A percentile compares a stretch with the other conserved stretches of the same genome.
These are phyloP conservation scores for Zopfia rhizophila DNA, from an alignment of 2,329 filamentous ascomycete species.

Conservation along the genomic window DNA sequence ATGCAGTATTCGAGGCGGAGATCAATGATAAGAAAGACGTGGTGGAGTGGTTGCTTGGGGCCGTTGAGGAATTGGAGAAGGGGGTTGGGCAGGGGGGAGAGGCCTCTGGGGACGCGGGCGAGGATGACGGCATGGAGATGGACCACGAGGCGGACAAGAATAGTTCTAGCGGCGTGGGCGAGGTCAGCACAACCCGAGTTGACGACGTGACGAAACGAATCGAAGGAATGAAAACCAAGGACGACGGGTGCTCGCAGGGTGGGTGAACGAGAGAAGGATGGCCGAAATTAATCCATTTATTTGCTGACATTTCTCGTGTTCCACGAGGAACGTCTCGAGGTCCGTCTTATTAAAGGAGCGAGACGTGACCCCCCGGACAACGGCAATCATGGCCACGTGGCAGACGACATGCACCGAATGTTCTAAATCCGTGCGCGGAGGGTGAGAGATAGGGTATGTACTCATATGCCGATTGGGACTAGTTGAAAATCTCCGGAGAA, in stretches of 20 bases:
- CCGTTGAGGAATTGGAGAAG: slow-evolving; percentile 55
- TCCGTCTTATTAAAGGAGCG: slow-evolving; percentile 6
- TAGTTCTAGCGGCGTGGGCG: slow-evolving; percentile 21
- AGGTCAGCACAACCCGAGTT: slow-evolving; percentile 31
- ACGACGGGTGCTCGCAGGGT: slow-evolving; percentile 29
- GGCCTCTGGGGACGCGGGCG: slow-evolving; percentile 45
- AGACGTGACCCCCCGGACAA: slow-evolving; percentile 18
- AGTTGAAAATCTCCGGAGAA: slow-evolving; percentile 7
- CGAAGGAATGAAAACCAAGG: slow-evolving; percentile 41
- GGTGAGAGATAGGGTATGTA: background rate
- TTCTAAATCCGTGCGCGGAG: background rate
- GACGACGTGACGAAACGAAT: slow-evolving; percentile 46
- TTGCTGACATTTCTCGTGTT: slow-evolving; percentile 30
- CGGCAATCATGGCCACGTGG: slow-evolving; percentile 31
- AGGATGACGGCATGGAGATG: slow-evolving; percentile 25
- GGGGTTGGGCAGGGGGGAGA: slow-evolving; percentile 50
- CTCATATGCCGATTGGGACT: slow-evolving; percentile 6
- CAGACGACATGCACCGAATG: slow-evolving; percentile 15
- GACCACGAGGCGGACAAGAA: slow-evolving; percentile 27
- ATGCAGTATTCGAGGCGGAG: slow-evolving; percentile 62
- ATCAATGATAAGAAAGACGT: slow-evolving; percentile 61
- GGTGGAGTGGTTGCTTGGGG: slow-evolving; percentile 59
- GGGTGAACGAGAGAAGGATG: slow-evolving; percentile 35
- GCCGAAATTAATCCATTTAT: slow-evolving; percentile 33
- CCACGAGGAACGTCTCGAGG: slow-evolving; percentile 19